Conservation (phyloP, 2,329 filamentous ascomycete species). For the Pseudocercospora musae region DNA sequence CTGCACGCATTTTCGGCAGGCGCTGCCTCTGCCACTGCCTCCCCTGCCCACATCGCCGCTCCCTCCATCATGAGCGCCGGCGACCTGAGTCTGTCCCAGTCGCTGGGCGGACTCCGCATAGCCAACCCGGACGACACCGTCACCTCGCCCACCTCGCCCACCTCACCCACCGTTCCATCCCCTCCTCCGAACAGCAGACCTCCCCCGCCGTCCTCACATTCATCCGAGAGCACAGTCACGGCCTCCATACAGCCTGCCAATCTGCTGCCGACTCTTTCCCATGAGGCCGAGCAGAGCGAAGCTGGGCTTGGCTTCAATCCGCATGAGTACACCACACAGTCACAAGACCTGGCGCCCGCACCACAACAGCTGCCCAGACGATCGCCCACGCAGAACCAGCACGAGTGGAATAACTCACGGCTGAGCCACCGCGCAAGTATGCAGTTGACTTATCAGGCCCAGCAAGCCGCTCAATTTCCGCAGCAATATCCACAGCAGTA, state of each 20-base stretch:
- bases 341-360: constrained; percentile 6
- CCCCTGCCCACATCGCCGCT: constrained; percentile 10
- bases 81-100: constrained; percentile 87
- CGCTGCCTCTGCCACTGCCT: neutral
- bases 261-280: constrained; percentile 36
- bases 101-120: constrained; percentile 90
- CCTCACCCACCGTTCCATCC: constrained; percentile 10
- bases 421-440: constrained; percentile 44
- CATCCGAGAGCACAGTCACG: constrained; percentile 40
- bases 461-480: constrained; percentile 36
- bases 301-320: constrained; percentile 33
- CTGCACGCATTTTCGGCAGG: neutral
- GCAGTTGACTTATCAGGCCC: constrained; percentile 42
- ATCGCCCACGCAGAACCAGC: constrained; percentile 16
- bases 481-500: constrained; percentile 19
- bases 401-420: constrained; percentile 24
- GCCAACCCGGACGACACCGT: constrained; percentile 82
- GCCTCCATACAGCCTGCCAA: constrained; percentile 30
- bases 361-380: constrained; percentile 5
- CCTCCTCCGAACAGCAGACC: constrained; percentile 16
- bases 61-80: constrained; percentile 67
- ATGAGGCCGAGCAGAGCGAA: constrained; percentile 33
- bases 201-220: constrained; percentile 34
- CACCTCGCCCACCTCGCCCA: constrained; percentile 20
- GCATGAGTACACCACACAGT: constrained; percentile 33